Evolutionary conservation across 2,329 filamentous ascomycete species (phyloP), one percentile per base, ranked within the genome.

Genomic region (Cercospora janseana): DNA sequence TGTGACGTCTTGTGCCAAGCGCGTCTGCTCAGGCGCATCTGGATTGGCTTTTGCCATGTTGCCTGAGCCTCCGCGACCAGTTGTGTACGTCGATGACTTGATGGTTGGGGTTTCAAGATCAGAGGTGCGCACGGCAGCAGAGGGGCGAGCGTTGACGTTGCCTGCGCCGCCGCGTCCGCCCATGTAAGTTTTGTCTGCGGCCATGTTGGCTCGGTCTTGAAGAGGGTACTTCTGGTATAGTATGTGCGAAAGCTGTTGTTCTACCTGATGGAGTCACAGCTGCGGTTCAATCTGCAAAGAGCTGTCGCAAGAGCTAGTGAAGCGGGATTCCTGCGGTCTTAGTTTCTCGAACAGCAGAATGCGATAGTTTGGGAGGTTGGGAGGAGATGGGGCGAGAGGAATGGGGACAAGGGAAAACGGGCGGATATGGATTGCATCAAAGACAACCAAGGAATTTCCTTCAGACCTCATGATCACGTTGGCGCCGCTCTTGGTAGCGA

Each of bases 41-140:
- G 45, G 49, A 61, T 93, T 85, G 56, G 81, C 82, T 66, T 85
- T 84, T 44, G 87, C 83, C 86, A 95, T 95, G 75, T 95, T 95
- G 53, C 90, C 90, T 4, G 81, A 84, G 54, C 91, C 91, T 49
- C 91, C 91, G 44, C 91, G 87, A 49, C 91, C 91, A 3, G 91
- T 96, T 15, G 91, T 95, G 66, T 92, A 90, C 58, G 88, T 77
- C n/a, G 86, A 74, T 38, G 80, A 80, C 73, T 94, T 95, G 66
- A 97, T 81, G 9, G 82, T 86, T 1, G 91, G 91, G 1, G 90
- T 95, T 63, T 85, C 75, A 56, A 95, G 81, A 64, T 92, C 87
- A 57, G 80, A 72, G 51, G 68, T 57, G 41, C 66, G 63, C 40
- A 67, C 45, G 62, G 62, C 43, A 63, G 62, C 49, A 63, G 63